Base-by-base conservation (phyloP, 2,329 filamentous ascomycete genomes). In the Monosporascus sp. region DNA sequence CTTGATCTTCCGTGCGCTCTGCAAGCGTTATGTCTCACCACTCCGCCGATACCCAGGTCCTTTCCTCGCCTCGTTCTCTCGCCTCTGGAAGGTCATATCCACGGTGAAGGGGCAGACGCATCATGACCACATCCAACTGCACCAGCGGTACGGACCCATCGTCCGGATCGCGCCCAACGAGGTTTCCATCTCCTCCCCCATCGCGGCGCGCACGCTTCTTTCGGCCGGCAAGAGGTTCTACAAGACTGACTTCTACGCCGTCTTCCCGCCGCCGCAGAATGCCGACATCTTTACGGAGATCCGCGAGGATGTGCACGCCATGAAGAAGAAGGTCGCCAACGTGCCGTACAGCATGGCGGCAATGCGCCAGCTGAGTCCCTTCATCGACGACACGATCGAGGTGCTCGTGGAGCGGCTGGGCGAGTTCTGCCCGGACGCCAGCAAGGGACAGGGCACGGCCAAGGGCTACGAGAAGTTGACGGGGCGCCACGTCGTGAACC, bases 211-310 rank as follows among this genome's bases (percentile, higher is more conserved):
- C 2, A 65, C 70, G 8, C 58, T 81, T 14, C 68, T 80, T 27
- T 72, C 71, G 45, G 77, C 77, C 1, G 78, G 78, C 7, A 79
- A 78, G 63, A 71, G 75, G 20, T 80, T 80, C 66, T 72, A 75
- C 67, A 81, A 81, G 69, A 80, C 78, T 3, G 66, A 73, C 53
- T 81, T 80, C 57, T 81, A 81, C 61, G 69, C 64, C 40, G 79
- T 82, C 7, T 82, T 82, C 61, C 79, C 79, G 31, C 79, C 79
- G 3, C 74, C 77, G 0, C 77, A 80, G 66, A 81, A 82, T 66
- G 78, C 79, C 6, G 79, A 82, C 55, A 81, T 82, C 63, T 82
- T 82, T 66, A 82, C 80, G 41, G 79, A 82, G 64, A 75, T 71
- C 17, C 70, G 78, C 51, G 79, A 82, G 65, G 70, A 75, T 7